Conservation (phyloP, 108 stramenopile species). For the Chaetoceros muelleri region DNA sequence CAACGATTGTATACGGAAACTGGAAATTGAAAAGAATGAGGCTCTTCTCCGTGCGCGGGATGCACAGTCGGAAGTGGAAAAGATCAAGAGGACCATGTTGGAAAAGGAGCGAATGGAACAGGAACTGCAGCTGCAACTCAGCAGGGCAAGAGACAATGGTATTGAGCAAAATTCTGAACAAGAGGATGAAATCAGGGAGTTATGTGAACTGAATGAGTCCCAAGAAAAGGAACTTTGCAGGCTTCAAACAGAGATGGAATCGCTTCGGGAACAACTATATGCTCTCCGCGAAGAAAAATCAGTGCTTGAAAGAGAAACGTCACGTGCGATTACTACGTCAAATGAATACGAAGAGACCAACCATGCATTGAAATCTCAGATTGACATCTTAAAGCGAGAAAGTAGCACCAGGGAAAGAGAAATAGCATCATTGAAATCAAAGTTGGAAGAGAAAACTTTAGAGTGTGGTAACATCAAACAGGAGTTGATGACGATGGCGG, state of each 20-base stretch:
- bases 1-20: neutral
- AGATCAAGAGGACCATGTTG: neutral
- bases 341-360: too few species aligned
- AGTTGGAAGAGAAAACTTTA: conserved; percentile 16
- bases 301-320: too few species aligned
- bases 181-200: neutral
- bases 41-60: neutral
- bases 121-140: neutral
- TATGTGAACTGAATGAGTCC: neutral
- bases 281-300: too few species aligned
- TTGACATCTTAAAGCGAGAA: neutral
- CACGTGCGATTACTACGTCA: too few species aligned
- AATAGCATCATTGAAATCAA: conserved; percentile 8
- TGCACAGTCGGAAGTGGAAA: neutral
- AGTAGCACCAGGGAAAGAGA: neutral
- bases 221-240: neutral
- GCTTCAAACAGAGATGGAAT: too few species aligned
- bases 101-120: neutral
- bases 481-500: too few species aligned
- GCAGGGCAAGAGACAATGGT: neutral
- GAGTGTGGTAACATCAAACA: too few species aligned
- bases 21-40: neutral
- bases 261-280: too few species aligned
- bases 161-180: neutral
- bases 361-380: too few species aligned